Conservation (phyloP, 2,329 filamentous ascomycete species). For the Rutstroemia sydowiana region DNA sequence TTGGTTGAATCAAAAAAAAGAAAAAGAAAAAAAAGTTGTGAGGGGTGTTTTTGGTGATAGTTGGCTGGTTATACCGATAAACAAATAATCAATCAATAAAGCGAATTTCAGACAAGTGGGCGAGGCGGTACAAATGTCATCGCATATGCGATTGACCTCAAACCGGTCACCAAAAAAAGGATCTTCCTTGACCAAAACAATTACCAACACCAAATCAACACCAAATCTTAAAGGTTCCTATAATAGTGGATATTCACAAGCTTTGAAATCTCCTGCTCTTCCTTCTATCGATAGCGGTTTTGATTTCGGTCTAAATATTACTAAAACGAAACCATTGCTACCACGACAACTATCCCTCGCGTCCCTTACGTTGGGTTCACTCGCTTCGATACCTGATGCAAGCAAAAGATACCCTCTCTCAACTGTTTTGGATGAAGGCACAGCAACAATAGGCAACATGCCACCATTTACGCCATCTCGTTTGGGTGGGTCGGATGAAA, state of each 20-base stretch:
- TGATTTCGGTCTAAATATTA: neutral
- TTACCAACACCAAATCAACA: conserved; percentile 43
- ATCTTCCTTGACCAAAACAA: conserved; percentile 7
- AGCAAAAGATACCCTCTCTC: conserved; percentile 55
- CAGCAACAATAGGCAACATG: conserved; percentile 38
- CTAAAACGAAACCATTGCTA: conserved; percentile 31
- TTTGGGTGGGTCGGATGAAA: conserved; percentile 38
- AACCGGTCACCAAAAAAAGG: conserved; percentile 6
- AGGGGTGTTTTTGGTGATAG: neutral
- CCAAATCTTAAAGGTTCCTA: conserved; percentile 46
- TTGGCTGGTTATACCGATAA: no score
- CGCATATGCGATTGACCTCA: neutral
- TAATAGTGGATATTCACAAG: conserved; percentile 6
- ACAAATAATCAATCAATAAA: no score
- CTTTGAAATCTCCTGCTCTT: conserved; percentile 10
- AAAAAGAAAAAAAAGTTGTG: no score
- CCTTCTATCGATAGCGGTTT: neutral
- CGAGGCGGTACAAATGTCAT: conserved; percentile 1
- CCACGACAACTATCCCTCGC: conserved; percentile 66
- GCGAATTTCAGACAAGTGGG: no score
- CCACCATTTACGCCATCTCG: conserved; percentile 48
- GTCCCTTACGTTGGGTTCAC: conserved; percentile 56
- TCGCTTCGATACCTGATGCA: conserved; percentile 60
- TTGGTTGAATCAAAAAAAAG: no score
- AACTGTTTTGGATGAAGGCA: conserved; percentile 41